Percentiles rank a stretch among this genome's conserved stretches.
Evolutionary conservation across 768 basidiomycete species (phyloP).

Genomic region (Peribolospora kevripleyi): DNA sequence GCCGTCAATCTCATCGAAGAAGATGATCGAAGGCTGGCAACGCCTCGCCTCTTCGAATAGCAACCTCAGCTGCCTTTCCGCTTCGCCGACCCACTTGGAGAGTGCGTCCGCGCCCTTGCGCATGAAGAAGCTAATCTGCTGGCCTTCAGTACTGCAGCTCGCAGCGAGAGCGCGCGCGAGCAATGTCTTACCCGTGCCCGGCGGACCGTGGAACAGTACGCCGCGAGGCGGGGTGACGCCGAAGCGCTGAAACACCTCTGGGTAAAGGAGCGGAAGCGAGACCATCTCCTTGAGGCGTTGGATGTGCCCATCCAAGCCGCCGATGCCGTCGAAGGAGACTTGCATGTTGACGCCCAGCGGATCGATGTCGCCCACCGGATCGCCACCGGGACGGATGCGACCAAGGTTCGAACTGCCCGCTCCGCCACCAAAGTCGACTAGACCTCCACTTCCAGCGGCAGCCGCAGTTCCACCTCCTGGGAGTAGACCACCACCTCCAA

Average conservation of each 20-base stretch:
- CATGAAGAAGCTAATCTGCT: slow-evolving; percentile 94
- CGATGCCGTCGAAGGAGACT: slow-evolving; percentile 88
- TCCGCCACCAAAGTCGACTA: slow-evolving; percentile 61
- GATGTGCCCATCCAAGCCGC: slow-evolving; percentile 86
- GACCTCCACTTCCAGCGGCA: slow-evolving; percentile 46
- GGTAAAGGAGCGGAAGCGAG: slow-evolving; percentile 74
- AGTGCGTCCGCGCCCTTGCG: slow-evolving; percentile 94
- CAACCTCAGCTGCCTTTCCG: slow-evolving; percentile 78
- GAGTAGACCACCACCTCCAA: slow-evolving; percentile 13
- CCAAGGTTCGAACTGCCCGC: slow-evolving; percentile 22
- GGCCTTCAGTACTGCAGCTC: slow-evolving; percentile 59
- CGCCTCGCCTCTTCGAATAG: slow-evolving; percentile 86
- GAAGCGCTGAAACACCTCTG: slow-evolving; percentile 86
- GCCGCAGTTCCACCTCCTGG: slow-evolving; percentile 38
- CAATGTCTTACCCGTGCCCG: slow-evolving; percentile 93
- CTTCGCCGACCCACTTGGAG: slow-evolving; percentile 98
- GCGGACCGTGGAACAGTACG: slow-evolving; percentile 91
- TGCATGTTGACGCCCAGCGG: slow-evolving; percentile 80
- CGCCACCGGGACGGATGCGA: slow-evolving; percentile 10
- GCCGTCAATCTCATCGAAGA: slow-evolving; percentile 97
- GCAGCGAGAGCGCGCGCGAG: slow-evolving; percentile 83
- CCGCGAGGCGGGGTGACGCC: slow-evolving; percentile 85
- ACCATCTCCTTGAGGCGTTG: slow-evolving; percentile 98
- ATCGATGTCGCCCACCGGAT: slow-evolving; percentile 59
- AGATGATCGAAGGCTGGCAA: slow-evolving; percentile 87